Conservation (phyloP, 495 filamentous ascomycete genomes). For the Pyronema domesticum region DNA sequence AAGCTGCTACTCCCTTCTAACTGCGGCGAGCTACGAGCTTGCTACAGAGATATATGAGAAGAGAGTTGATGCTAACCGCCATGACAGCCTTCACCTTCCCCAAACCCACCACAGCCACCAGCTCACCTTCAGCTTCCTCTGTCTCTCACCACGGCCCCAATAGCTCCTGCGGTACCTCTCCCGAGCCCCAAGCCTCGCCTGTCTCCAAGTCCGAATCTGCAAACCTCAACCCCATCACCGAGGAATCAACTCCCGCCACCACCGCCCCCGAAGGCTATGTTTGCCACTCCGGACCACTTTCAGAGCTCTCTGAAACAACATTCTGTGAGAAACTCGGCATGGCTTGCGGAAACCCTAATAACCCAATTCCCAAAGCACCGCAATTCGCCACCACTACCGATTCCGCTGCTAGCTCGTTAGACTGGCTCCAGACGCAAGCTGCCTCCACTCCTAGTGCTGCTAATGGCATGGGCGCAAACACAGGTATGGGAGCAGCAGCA, state of each 20-base stretch:
- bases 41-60: no score
- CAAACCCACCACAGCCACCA: conserved; percentile 17
- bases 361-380: conserved; percentile 38
- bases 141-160: conserved; percentile 44
- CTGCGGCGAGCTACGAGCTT: no score
- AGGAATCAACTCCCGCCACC: conserved; percentile 17
- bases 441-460: background rate
- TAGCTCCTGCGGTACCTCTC: conserved; percentile 78
- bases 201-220: conserved; percentile 25
- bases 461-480: no score
- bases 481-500: conserved; percentile 36
- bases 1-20: no score
- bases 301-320: conserved; percentile 26
- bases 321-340: conserved; percentile 56
- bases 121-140: conserved; percentile 44
- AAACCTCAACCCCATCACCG: conserved; percentile 31
- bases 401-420: conserved; percentile 31
- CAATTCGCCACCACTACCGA: conserved; percentile 9
- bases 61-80: conserved; percentile 7
- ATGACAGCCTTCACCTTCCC: conserved; percentile 8
- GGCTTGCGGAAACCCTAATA: conserved; percentile 53
- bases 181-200: conserved; percentile 35
- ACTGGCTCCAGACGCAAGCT: conserved; percentile 58
- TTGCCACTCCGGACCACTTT: conserved; percentile 20
- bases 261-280: conserved; percentile 18